These are phyloP conservation scores for Areca catechu DNA, from an alignment of 176 grass and related monocot species.

Conservation along the genomic window DNA sequence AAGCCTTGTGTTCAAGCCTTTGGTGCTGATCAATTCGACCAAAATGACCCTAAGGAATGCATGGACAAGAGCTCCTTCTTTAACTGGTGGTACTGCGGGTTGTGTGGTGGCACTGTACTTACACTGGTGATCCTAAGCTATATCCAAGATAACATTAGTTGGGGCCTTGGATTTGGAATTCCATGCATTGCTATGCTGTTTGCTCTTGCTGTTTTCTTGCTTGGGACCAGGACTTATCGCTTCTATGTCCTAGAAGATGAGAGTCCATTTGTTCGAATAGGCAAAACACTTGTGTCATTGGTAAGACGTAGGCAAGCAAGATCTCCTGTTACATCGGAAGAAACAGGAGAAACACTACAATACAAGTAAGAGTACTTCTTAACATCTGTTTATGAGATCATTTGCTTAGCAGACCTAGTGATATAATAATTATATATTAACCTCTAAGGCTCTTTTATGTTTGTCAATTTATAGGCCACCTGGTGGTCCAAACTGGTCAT, in stretches of 20 bases:
- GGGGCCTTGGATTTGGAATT: constrained; percentile 41
- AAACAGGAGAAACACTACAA: no score
- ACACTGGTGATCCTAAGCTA: constrained; percentile 25
- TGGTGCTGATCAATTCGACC: constrained; percentile 60
- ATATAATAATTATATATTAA: no score
- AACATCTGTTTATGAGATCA: not conserved
- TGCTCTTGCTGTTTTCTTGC: constrained; percentile 29
- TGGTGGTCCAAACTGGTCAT: not conserved
- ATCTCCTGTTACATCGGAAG: not conserved
- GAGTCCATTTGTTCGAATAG: constrained; percentile 10
- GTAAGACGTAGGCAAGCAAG: constrained; percentile 9
- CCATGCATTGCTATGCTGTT: constrained; percentile 24
- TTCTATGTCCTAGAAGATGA: constrained; percentile 2
- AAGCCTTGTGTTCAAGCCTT: constrained; percentile 45
- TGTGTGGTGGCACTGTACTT: constrained; percentile 19
- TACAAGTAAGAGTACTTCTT: no score
- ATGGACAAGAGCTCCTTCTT: constrained; percentile 41
- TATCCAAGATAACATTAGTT: constrained; percentile 45
- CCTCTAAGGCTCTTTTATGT: no score
- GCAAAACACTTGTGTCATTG: constrained; percentile 17
- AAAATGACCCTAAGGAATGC: constrained; percentile 23
- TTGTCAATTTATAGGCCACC: not conserved
- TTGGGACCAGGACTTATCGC: constrained; percentile 38
- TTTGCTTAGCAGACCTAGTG: not conserved
- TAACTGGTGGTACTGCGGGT: constrained; percentile 56